Percentiles rank a stretch among this genome's conserved stretches.
These are phyloP conservation scores for Coemansia umbellata DNA, from an alignment of 192 early-diverging fungal species.

Conservation along the genomic window DNA sequence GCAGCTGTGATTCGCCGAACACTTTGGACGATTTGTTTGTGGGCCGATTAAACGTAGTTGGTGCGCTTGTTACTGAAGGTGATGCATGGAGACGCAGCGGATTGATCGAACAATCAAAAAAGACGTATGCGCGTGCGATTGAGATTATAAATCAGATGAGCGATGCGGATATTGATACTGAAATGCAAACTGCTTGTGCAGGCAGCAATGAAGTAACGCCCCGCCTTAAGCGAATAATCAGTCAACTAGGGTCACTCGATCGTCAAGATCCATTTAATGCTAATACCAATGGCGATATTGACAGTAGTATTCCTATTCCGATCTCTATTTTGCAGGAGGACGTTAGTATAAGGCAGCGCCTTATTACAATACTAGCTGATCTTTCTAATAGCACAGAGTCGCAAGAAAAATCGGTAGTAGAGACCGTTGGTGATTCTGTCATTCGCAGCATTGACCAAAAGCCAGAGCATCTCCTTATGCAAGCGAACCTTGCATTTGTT, in stretches of 20 bases:
- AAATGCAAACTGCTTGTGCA: neutral
- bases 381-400: neutral
- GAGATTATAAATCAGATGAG: neutral
- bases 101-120: conserved; percentile 4
- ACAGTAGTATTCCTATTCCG: neutral
- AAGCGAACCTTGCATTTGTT: conserved; percentile 18
- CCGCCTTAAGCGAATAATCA: conserved; percentile 15
- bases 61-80: conserved; percentile 29
- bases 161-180: neutral
- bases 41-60: neutral
- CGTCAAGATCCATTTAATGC: neutral
- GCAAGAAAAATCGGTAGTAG: neutral
- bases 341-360: conserved; percentile 9
- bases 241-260: neutral
- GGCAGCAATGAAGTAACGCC: conserved; percentile 4
- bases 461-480: conserved; percentile 27
- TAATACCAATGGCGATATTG: neutral
- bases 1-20: no score
- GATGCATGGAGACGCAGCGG: conserved; percentile 28
- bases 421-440: neutral
- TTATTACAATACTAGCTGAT: conserved; percentile 7
- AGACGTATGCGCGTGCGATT: conserved; percentile 13
- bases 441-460: conserved; percentile 24
- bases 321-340: conserved; percentile 20
- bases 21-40: neutral